phyloP scores from a whole-genome alignment of 805 yeast genomes.

The Saturnispora ahearnii region DNA sequence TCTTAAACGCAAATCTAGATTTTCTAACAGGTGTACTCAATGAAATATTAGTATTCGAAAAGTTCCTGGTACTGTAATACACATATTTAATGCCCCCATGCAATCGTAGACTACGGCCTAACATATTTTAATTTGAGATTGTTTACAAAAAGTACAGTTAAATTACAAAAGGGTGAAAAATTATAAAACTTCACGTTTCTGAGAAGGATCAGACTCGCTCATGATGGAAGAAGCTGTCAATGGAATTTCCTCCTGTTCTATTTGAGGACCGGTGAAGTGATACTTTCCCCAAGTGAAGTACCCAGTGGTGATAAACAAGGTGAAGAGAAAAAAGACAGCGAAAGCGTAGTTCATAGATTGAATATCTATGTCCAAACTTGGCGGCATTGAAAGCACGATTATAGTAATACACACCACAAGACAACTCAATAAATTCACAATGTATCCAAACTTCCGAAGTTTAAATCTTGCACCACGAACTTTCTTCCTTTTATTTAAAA shows the following conservation, averaged over 20 bases:
- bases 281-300: slow-evolving; percentile 54
- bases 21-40: background rate
- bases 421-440: slow-evolving; percentile 49
- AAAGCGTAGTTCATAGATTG: slow-evolving; percentile 56
- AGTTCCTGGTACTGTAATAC: background rate
- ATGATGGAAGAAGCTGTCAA: background rate
- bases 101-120: background rate
- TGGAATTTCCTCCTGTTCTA: slow-evolving; percentile 13
- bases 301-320: slow-evolving; percentile 39
- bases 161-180: background rate
- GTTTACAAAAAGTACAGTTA: background rate
- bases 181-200: slow-evolving; percentile 2
- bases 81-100: background rate
- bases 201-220: slow-evolving; percentile 3
- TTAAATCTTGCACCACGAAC: slow-evolving; percentile 63
- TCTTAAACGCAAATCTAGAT: slow-evolving; percentile 3
- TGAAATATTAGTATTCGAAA: background rate
- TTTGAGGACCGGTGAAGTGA: slow-evolving; percentile 55
- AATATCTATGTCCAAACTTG: slow-evolving; percentile 45
- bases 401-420: slow-evolving; percentile 52
- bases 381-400: slow-evolving; percentile 61
- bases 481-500: slow-evolving; percentile 50
- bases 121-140: background rate
- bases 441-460: slow-evolving; percentile 53
- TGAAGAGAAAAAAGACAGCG: slow-evolving; percentile 45